Evolutionary conservation across 1,284 basidiomycete species (phyloP).

Genomic region (Trichosporon sp.): DNA sequence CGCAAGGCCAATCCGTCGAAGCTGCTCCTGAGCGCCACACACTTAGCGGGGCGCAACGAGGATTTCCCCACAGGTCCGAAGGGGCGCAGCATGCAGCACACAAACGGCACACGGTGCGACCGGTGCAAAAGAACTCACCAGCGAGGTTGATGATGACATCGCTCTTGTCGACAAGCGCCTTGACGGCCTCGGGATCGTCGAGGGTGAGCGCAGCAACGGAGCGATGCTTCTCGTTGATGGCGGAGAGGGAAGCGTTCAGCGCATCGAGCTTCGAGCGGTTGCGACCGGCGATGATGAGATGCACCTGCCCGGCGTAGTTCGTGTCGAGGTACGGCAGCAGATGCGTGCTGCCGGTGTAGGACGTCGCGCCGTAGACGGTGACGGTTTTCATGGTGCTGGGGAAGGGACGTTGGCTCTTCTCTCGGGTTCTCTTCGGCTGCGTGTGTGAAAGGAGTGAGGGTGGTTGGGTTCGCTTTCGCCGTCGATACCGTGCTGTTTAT

Average conservation of each 20-base stretch:
- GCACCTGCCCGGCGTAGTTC: conserved; percentile 29
- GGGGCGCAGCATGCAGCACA: not conserved
- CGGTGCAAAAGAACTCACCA: conserved; percentile 26
- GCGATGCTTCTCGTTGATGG: not conserved
- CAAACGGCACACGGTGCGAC: not conserved
- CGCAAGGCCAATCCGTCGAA: not conserved
- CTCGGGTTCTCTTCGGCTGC: not conserved
- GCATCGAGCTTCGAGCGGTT: conserved; percentile 35
- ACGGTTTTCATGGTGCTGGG: conserved; percentile 18
- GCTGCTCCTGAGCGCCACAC: not conserved
- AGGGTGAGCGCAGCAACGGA: conserved; percentile 29
- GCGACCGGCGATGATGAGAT: conserved; percentile 41
- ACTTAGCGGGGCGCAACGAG: not conserved
- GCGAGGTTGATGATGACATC: conserved; percentile 41
- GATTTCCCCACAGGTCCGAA: not conserved
- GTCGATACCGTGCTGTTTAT: not conserved
- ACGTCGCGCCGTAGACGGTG: conserved; percentile 46
- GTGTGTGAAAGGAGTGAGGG: not conserved
- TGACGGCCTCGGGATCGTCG: conserved; percentile 30
- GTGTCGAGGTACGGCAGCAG: conserved; percentile 39
- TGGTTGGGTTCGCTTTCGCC: not conserved
- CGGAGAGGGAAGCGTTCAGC: conserved; percentile 18
- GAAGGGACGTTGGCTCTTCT: not conserved
- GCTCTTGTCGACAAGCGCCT: conserved; percentile 26
- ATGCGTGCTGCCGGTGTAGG: conserved; percentile 38